Percentiles rank a stretch among this genome's conserved stretches.
Conservation (phyloP, 2,329 filamentous ascomycete genomes). For the Gliomastix tumulicola region DNA sequence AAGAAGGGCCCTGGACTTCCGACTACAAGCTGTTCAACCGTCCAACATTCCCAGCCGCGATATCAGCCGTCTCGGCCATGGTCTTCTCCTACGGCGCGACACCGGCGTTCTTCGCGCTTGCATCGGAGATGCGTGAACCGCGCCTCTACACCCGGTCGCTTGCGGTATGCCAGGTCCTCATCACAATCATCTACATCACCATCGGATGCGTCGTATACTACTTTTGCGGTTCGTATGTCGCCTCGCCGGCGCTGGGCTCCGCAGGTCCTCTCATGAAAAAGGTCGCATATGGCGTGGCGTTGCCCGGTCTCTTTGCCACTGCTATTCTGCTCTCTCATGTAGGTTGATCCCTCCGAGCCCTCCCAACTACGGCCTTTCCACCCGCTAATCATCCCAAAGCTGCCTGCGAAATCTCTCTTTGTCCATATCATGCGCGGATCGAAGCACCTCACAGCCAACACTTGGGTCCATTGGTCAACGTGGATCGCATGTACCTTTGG, state of each 20-base stretch:
- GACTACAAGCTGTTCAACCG: conserved; percentile 18
- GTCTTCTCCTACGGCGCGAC: conserved; percentile 60
- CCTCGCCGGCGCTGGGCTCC: conserved; percentile 62
- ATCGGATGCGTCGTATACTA: conserved; percentile 63
- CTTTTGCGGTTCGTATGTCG: conserved; percentile 57
- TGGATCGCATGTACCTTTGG: conserved; percentile 20
- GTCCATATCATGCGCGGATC: conserved; percentile 15
- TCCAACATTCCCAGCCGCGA: conserved; percentile 43
- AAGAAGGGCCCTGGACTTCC: conserved; percentile 11
- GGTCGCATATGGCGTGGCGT: conserved; percentile 61
- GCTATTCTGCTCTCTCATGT: conserved; percentile 17
- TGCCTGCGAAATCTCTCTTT: conserved; percentile 16
- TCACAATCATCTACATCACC: conserved; percentile 59
- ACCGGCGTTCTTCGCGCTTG: conserved; percentile 44
- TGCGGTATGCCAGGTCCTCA: conserved; percentile 51
- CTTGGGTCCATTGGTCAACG: conserved; percentile 17
- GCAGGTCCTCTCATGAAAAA: conserved; percentile 53
- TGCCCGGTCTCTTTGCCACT: conserved; percentile 57
- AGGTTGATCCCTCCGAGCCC: conserved; percentile 8
- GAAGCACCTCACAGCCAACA: conserved; percentile 19
- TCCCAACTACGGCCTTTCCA: no score
- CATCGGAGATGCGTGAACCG: conserved; percentile 43
- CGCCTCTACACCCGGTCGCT: conserved; percentile 46
- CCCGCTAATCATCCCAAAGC: conserved; percentile 12
- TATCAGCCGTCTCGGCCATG: conserved; percentile 60